These are phyloP conservation scores for Mucor lusitanicus DNA, from an alignment of 371 early-diverging fungal species.

Conservation along the genomic window DNA sequence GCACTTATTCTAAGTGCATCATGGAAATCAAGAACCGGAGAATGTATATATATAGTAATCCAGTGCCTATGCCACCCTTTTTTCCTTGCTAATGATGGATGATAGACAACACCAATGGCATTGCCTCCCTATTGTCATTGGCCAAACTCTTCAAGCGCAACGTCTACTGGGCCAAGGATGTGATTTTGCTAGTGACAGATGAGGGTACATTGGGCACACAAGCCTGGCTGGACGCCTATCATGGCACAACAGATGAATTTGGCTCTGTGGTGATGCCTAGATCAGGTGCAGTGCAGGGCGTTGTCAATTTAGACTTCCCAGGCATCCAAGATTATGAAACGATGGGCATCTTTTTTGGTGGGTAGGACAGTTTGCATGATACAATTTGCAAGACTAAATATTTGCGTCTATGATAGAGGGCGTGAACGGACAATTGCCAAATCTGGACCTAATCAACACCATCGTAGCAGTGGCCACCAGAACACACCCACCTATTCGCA, in stretches of 20 bases:
- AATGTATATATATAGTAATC: conserved; percentile 29
- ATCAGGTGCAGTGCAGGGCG: conserved; percentile 89
- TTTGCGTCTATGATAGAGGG: conserved; percentile 66
- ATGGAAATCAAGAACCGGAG: conserved; percentile 65
- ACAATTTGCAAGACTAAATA: background rate
- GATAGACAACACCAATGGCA: conserved; percentile 75
- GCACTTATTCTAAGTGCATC: conserved; percentile 83
- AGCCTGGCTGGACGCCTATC: conserved; percentile 92
- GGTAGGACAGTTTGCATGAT: background rate
- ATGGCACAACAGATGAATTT: conserved; percentile 54
- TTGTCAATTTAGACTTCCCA: conserved; percentile 86
- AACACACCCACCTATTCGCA: conserved; percentile 50
- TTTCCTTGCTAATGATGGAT: background rate
- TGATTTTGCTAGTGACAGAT: conserved; percentile 85
- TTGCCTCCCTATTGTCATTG: conserved; percentile 72
- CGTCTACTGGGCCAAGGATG: conserved; percentile 91
- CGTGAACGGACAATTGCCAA: conserved; percentile 91
- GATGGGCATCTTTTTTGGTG: conserved; percentile 78
- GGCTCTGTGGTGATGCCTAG: conserved; percentile 54
- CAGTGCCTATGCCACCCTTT: background rate
- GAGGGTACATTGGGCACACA: conserved; percentile 74
- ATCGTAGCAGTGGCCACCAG: conserved; percentile 55
- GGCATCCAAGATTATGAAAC: conserved; percentile 67
- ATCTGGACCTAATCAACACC: conserved; percentile 88
- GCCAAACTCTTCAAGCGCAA: conserved; percentile 76